Evolutionary conservation across 2,329 filamentous ascomycete species (phyloP), one percentile per base, ranked within the genome.

Genomic region (Ascochyta viciae-villosae): DNA sequence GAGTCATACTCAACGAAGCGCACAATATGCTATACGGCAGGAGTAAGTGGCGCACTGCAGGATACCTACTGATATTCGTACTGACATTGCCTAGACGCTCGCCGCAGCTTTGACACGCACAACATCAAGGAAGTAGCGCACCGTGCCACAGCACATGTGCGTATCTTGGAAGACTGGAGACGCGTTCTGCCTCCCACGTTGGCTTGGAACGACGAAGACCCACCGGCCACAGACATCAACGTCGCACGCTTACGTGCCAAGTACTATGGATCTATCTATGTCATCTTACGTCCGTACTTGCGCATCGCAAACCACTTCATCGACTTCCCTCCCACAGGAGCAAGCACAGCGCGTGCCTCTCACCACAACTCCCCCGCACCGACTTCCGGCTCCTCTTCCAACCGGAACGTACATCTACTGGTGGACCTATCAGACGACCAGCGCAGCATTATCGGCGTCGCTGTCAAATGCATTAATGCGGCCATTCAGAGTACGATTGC

Each of bases 221-320:
- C 82, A 4, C 91, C 92, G 1, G 85, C 92, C 0, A 74, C 71
- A 0, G 87, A 96, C 44, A 92, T 98, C 57, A 86, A 97, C 15
- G 82, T 86, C 12, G 94, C 94, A 29, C 86, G 95, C 22, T 81
- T 98, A 58, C 88, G 94, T 38, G 95, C 91, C 13, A 98, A 99
- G 74, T 98, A 95, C 75, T 98, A 94, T 81, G 95, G 95, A 19
- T 93, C 92, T 0, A 86, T 89, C 62, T 92, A 96, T 60, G 93
- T 98, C 70, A 93, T 94, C 24, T 90, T 95, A 72, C 86, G 95
- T 23, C 91, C 91, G 0, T 92, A 94, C 57, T 75, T 89, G 19
- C 84, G 85, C 63, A 82, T 85, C 51, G 84, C 83, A 2, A 79
- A 88, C 2, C 83, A 87, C 59, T 78, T 79, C 48, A 77, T 79